Base-by-base conservation (phyloP, 1,139 yeast genomes). In the Yamadazyma taylorii region DNA sequence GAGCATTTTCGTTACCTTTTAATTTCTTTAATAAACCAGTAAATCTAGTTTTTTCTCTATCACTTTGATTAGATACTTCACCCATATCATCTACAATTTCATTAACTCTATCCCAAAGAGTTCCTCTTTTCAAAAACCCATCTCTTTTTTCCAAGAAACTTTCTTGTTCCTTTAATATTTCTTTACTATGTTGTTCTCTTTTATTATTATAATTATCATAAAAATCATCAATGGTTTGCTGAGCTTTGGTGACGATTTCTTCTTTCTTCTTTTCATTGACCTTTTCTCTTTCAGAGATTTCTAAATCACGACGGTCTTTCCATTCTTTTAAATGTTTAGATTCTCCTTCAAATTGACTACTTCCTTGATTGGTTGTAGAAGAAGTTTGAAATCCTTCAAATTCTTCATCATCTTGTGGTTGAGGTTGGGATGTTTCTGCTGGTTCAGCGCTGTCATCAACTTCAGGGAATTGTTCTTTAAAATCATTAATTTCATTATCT, bases 191-290 rank as follows among this genome's bases (percentile, higher is more conserved):
- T 47, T 77, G 77, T 39, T 88, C 95, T 64, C 82, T 86, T 68
- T 92, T 92, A 56, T 75, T 71, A 65, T 88, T 89, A 73, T 94
- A 94, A 57, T 84, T 85, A 51, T 89, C 96, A 63, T 94, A 94
- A 64, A 92, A 92, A 50, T 87, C 96, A 60, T 92, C 97, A 54
- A 90, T 81, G 37, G 92, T 82, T 57, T 81, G 79, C 54, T 81
- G 79, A n/a, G 98, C 98, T 46, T 83, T 82, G 34, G 78, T 74
- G 39, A 84, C 74, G 42, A 88, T 75, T 44, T 83, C 90, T 32
- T 72, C 69, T 58, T 85, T 79, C 58, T 80, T 86, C 48, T 77
- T 69, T 14, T 69, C 69, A 50, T 86, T 84, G 46, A 79, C 78
- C 48, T 77, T 81, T 57, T 94, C 98, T 58, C 96, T 79, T 56